A percentile compares a stretch with the other conserved stretches of the same genome.
Conservation (phyloP, 768 basidiomycete genomes). For the Pisolithus tinctorius region DNA sequence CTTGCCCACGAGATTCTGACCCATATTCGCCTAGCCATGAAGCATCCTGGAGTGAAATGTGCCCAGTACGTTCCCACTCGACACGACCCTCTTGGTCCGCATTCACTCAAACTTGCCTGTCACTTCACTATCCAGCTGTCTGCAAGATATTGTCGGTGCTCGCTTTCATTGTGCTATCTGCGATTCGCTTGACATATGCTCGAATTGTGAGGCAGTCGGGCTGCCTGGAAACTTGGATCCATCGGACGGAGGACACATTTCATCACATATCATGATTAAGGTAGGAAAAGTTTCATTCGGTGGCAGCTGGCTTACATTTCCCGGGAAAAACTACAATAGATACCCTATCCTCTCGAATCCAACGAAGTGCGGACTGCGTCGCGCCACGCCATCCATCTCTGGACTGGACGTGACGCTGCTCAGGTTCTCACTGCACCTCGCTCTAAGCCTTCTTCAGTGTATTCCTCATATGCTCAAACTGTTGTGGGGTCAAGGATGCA, state of each 20-base stretch:
- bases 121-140: conserved; percentile 47
- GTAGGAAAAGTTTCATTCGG: conserved; percentile 31
- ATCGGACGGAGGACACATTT: conserved; percentile 69
- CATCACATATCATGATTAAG: conserved; percentile 93
- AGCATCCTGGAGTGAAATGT: conserved; percentile 79
- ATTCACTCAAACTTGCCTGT: neutral
- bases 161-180: conserved; percentile 92
- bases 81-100: neutral
- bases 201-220: conserved; percentile 82
- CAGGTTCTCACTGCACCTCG: conserved; percentile 43
- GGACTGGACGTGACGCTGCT: conserved; percentile 71
- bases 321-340: conserved; percentile 38
- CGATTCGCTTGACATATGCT: conserved; percentile 76
- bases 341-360: conserved; percentile 75
- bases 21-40: conserved; percentile 43
- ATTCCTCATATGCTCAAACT: conserved; percentile 61
- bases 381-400: conserved; percentile 63
- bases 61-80: conserved; percentile 56
- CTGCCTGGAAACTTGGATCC: conserved; percentile 78
- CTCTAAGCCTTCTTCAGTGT: conserved; percentile 51
- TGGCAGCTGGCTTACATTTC: neutral
- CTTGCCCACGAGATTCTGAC: neutral
- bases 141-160: conserved; percentile 86
- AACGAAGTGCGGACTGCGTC: conserved; percentile 73
- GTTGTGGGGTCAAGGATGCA: conserved; percentile 48